Conservation (phyloP, 495 filamentous ascomycete genomes). For the Cercophora sp. region DNA sequence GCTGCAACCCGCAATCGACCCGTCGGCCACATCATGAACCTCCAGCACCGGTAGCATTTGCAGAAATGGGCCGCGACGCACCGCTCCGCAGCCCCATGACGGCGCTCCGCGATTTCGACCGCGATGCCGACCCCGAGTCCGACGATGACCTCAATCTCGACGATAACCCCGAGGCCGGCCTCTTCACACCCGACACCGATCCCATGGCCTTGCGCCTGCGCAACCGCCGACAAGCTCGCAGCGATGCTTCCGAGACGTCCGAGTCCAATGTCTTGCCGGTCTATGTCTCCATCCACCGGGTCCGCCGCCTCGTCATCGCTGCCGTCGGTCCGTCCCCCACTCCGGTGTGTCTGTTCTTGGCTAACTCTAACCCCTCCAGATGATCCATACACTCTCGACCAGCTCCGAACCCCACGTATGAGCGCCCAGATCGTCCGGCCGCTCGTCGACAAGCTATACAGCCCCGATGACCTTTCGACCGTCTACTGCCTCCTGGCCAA, state of each 20-base stretch:
- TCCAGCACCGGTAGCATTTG: constrained; percentile 1
- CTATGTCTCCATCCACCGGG: constrained; percentile 45
- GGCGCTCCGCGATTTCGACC: background rate
- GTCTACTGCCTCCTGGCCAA: constrained; percentile 66
- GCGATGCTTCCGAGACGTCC: constrained; percentile 6
- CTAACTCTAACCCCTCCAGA: constrained; percentile 33
- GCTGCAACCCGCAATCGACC: background rate
- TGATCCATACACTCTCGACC: constrained; percentile 59
- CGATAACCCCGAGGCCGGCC: constrained; percentile 22
- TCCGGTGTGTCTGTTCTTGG: no score
- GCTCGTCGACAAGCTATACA: constrained; percentile 57
- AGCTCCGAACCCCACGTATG: constrained; percentile 56
- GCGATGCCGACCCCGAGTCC: constrained; percentile 14
- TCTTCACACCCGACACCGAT: constrained; percentile 15
- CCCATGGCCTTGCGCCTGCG: constrained; percentile 20
- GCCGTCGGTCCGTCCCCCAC: constrained; percentile 22
- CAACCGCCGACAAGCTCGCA: constrained; percentile 4
- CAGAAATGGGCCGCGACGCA: constrained; percentile 5
- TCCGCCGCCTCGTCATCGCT: constrained; percentile 28
- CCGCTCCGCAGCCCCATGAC: background rate
- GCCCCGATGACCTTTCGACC: constrained; percentile 52
- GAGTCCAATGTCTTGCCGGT: constrained; percentile 27
- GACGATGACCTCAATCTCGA: constrained; percentile 20
- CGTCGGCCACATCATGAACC: constrained; percentile 3
- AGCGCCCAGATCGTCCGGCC: constrained; percentile 55